Base-by-base conservation (phyloP, 345 rosid species). In the Eucalyptus tenuipes region DNA sequence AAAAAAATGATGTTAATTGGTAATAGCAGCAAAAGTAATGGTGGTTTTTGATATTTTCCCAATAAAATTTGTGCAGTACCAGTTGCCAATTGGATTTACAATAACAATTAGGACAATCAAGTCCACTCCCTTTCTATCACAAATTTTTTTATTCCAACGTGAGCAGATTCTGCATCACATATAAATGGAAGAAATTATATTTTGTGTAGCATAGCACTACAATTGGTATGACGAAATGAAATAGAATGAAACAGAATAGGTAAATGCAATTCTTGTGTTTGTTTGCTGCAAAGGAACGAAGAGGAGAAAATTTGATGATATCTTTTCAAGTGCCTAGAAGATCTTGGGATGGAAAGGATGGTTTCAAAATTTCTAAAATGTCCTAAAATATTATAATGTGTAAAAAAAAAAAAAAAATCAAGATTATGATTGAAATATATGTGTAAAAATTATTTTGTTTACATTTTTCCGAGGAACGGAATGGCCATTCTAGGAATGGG, bases 391-490 rank as follows among this genome's bases (percentile, higher is more conserved):
- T 17, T 50, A 50, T 50, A 50, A 50, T 50, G 22, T 22, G 27
- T 53, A n/a, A n/a, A n/a, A n/a, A n/a, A 53, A 53, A 27, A 27
- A 20, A 53, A 53, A 53, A 64, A n/a, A 64, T 13, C 37, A 64
- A 64, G 71, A n/a, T n/a, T n/a, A n/a, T 18, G 7, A 2, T 64
- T 14, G 5, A 64, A 64, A 64, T n/a, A 64, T 31, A n/a, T 14
- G 37, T n/a, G 37, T 66, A 31, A n/a, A n/a, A 66, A n/a, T n/a
- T 66, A 66, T 15, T 66, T n/a, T 31, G 79, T n/a, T 66, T 14
- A 31, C 15, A 66, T 66, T n/a, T 53, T 55, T 1, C 5, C 0
- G 8, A 13, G 79, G 79, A 66, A 31, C 0, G 0, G 5, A 66
- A 14, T 66, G 79, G 3, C 37, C 59, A 31, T 66, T 15, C 6